Base-by-base conservation (phyloP, 371 early-diverging fungal genomes). In the Chytridium lagenaria region DNA sequence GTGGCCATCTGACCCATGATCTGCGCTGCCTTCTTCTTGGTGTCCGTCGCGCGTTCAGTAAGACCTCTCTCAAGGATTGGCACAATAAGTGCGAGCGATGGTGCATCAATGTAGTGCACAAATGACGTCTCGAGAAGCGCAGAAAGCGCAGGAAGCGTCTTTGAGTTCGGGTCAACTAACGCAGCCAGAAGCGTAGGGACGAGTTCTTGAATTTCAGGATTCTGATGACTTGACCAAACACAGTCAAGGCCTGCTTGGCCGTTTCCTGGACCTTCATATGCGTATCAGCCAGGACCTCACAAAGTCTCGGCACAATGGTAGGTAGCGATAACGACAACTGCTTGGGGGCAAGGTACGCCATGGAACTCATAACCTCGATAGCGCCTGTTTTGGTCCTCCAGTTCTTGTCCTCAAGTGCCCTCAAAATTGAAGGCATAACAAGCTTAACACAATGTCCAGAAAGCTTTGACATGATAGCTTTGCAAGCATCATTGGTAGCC, bases 371-470 rank as follows among this genome's bases (percentile, higher is more conserved):
- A n/a, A 97, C 87, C 78, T 98, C 98, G 55, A 97, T 92, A 15
- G 93, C 91, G 39, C 96, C 99, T 73, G 92, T 93, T 85, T 98
- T 98, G 28, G 98, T 94, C 72, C 99, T 91, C 98, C 98, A 98
- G 74, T 92, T 92, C 72, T 92, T 87, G 76, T 95, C 95, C 16
- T 91, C 92, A 59, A 98, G 82, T 51, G 94, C 98, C 39, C 85
- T 86, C 70, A 98, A 79, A 39, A 98, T 84, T 2, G 93, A 89
- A 3, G 99, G 99, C 78, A 98, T 82, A 40, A 98, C 92, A 52
- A 96, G 87, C 82, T 96, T 97, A 68, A 98, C 98, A 87, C 96
- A 94, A 79, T 98, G 95, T 15, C 93, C 95, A 66, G 95, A 95
- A 57, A 98, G 87, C 80, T 95, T 94, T 75, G 92, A 90, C 99